These are phyloP conservation scores for Mycena albidolilacea DNA, from an alignment of 768 basidiomycete species.

Conservation along the genomic window DNA sequence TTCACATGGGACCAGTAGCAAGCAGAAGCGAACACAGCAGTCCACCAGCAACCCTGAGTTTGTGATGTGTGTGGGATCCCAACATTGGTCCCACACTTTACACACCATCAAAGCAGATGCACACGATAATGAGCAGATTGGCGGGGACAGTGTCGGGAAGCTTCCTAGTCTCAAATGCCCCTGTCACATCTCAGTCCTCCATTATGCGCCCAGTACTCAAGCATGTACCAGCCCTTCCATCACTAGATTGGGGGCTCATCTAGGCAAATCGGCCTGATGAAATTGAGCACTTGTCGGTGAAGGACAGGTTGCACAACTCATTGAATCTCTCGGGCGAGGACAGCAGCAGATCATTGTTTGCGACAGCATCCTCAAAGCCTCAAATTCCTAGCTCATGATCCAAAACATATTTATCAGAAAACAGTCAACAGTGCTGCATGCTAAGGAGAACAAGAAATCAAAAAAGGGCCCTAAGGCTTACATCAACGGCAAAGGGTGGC, in stretches of 20 bases:
- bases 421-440: too few relatives aligned
- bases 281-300: not conserved
- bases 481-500: too few relatives aligned
- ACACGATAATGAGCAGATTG: slow-evolving; percentile 36
- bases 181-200: slow-evolving; percentile 25
- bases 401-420: too few relatives aligned
- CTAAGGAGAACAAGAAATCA: too few relatives aligned
- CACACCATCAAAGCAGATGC: slow-evolving; percentile 35
- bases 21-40: not conserved
- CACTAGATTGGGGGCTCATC: too few relatives aligned
- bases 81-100: slow-evolving; percentile 36
- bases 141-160: slow-evolving; percentile 39
- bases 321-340: slow-evolving; percentile 21
- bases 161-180: slow-evolving; percentile 38
- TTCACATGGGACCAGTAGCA: too few relatives aligned
- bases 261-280: not conserved
- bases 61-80: slow-evolving; percentile 8
- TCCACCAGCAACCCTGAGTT: not conserved
- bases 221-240: too few relatives aligned
- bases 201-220: slow-evolving; percentile 27
- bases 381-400: too few relatives aligned
- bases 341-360: slow-evolving; percentile 29
- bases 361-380: slow-evolving; percentile 32
- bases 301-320: not conserved
- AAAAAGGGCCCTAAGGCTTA: too few relatives aligned